A percentile compares a stretch with the other conserved stretches of the same genome.
These are phyloP conservation scores for Phaffomyces antillensis DNA, from an alignment of 805 yeast species.

Conservation along the genomic window DNA sequence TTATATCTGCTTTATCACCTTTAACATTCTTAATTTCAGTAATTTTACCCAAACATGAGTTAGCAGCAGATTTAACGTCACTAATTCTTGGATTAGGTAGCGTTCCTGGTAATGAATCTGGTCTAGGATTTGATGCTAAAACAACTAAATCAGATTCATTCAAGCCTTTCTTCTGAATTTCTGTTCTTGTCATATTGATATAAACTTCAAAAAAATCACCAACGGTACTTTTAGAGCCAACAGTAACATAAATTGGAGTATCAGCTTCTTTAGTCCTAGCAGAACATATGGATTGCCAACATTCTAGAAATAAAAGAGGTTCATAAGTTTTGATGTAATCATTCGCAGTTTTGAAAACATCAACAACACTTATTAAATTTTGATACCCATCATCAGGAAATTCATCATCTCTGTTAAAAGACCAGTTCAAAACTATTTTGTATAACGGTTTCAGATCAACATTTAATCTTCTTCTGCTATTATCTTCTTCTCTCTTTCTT, in stretches of 20 bases:
- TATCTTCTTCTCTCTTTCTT: constrained; percentile 56
- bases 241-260: constrained; percentile 53
- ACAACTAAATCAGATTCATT: constrained; percentile 74
- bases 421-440: constrained; percentile 66
- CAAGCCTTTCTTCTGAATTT: constrained; percentile 44
- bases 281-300: constrained; percentile 85
- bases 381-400: constrained; percentile 48
- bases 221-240: constrained; percentile 77
- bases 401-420: constrained; percentile 48
- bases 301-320: constrained; percentile 79
- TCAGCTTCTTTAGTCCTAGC: constrained; percentile 53
- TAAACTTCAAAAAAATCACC: constrained; percentile 86
- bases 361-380: constrained; percentile 33
- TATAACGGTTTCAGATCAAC: constrained; percentile 76
- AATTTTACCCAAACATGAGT: constrained; percentile 76
- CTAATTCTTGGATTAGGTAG: constrained; percentile 21
- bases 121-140: constrained; percentile 31
- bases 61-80: constrained; percentile 26
- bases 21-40: constrained; percentile 60
- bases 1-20: constrained; percentile 65
- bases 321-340: constrained; percentile 67
- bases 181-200: constrained; percentile 54
- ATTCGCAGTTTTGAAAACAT: constrained; percentile 46
- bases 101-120: not conserved
- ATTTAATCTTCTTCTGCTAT: constrained; percentile 72